Conservation (phyloP, 2,329 filamentous ascomycete species). For the Talaromyces sp. region DNA sequence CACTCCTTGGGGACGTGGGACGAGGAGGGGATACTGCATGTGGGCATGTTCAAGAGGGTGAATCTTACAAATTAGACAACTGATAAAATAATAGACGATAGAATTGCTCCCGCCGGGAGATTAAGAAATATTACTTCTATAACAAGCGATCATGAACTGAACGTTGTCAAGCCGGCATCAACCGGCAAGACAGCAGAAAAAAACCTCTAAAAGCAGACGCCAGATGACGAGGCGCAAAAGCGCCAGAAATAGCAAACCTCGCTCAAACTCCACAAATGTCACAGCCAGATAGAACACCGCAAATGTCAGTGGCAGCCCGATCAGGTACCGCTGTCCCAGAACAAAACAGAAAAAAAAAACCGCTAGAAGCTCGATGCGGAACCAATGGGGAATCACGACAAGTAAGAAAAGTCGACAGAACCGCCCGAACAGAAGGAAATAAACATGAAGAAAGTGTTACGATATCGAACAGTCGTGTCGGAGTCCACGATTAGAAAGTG, state of each 20-base stretch:
- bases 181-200: not conserved
- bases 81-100: not conserved
- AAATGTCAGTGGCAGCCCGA: not conserved
- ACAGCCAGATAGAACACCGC: not conserved
- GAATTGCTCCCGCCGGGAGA: not conserved
- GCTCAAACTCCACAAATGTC: not conserved
- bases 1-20: conserved; percentile 69
- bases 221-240: not conserved
- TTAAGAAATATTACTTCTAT: not conserved
- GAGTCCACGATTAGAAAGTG: conserved; percentile 49
- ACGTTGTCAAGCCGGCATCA: not conserved
- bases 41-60: conserved; percentile 71
- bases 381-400: conserved; percentile 14
- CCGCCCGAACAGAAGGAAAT: not conserved
- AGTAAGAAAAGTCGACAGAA: conserved; percentile 5
- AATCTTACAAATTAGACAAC: conserved; percentile 6
- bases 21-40: conserved; percentile 78
- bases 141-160: not conserved
- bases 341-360: not conserved
- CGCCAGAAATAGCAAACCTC: not conserved
- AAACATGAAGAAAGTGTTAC: not conserved
- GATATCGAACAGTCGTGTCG: not conserved
- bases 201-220: not conserved
- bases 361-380: not conserved
- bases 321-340: not conserved